Base-by-base conservation (phyloP, 345 rosid species). In the Eucalyptus camaldulensis region DNA sequence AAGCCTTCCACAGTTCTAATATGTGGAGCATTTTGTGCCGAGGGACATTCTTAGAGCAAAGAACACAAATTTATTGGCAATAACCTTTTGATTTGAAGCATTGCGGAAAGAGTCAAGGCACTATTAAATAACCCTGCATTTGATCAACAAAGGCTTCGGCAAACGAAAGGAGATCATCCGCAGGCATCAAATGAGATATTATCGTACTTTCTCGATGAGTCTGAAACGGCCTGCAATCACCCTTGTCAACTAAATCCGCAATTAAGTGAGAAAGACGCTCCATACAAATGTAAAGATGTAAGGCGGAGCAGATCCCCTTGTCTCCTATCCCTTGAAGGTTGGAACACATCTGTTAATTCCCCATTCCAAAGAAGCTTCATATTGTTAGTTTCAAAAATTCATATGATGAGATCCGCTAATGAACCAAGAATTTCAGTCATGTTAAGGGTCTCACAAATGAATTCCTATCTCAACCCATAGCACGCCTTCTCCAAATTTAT, bases 221-320 rank as follows among this genome's bases (percentile, higher is more conserved):
- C 0, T 2, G 33, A 62, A 62, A 62, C 0, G 0, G 17, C 17
- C 6, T 60, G 8, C 33, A 3, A 0, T 60, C 33, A 12, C 16
- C 16, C 69, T 60, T 60, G 31, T 60, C 69, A 60, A 60, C 2
- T 6, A 60, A 60, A 27, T 60, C 1, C 2, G 6, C 16, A 6
- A 62, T 12, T 27, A 62, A 62, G 69, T 1, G 0, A 29, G 69
- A 60, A 27, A 0, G 69, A 27, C 0, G 1, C 4, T 62, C 88
- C n/a, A 65, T 87, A 87, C 50, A 47, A 27, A 88, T 51, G 19
- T 29, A 3, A 44, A 88, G 25, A 81, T 24, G 40, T 56, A 88
- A 25, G 87, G 89, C 6, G 33, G 44, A 62, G 69, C 1, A 0
- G 33, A 62, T 62, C 69, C 31, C 31, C 31, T 62, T 62, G 33